phyloP scores from a whole-genome alignment of 306 rosid species.

The Trifolium dubium region DNA sequence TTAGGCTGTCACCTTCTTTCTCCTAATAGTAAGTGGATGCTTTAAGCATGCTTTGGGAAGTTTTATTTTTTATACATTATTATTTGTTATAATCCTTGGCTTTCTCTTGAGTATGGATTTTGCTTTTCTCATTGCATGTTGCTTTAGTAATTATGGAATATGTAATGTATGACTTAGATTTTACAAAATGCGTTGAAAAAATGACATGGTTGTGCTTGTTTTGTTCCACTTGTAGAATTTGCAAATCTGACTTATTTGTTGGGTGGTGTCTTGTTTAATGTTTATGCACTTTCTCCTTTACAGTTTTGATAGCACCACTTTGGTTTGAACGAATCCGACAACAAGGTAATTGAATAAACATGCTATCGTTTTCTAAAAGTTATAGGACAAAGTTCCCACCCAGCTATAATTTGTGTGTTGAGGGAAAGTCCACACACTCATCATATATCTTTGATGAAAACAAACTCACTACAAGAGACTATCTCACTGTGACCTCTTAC shows the following conservation, averaged over 20 bases:
- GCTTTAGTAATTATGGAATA: not conserved
- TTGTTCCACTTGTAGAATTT: constrained; percentile 3
- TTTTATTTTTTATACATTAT: not conserved
- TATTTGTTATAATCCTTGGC: not conserved
- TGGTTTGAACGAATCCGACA: constrained; percentile 49
- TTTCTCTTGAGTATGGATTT: not conserved
- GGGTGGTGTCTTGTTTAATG: not conserved
- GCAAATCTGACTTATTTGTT: not conserved
- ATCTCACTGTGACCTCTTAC: too few species aligned
- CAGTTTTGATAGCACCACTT: constrained; percentile 64
- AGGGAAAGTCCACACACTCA: too few species aligned
- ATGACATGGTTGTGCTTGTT: constrained; percentile 22
- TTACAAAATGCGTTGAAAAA: constrained; percentile 14
- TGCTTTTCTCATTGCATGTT: constrained; percentile 12
- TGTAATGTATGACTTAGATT: not conserved
- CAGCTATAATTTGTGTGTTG: too few species aligned
- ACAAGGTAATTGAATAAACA: constrained; percentile 5
- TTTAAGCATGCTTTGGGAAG: not conserved
- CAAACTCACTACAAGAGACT: too few species aligned
- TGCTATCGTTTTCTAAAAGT: not conserved
- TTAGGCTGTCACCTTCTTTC: not conserved
- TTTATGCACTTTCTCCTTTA: constrained; percentile 26
- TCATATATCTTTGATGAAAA: too few species aligned
- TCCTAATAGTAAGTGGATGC: not conserved
- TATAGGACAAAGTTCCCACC: not conserved